Evolutionary conservation across 768 basidiomycete genomes (phyloP).

Genomic region (Trametes cingulata): DNA sequence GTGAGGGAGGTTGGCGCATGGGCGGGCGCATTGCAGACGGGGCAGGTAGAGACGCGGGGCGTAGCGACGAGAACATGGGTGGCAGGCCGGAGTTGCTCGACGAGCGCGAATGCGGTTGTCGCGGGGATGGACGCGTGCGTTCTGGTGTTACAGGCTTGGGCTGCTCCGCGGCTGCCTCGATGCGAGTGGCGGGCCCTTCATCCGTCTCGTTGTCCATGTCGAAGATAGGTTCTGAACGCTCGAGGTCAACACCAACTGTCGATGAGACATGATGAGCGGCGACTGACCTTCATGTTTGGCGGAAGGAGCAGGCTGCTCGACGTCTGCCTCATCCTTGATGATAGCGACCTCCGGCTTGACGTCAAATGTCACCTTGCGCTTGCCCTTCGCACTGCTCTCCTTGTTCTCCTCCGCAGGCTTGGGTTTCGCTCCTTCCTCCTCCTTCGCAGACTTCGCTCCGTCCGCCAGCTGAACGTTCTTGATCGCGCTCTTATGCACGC

Average conservation of each 20-base stretch:
- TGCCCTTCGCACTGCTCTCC: slow-evolving; percentile 42
- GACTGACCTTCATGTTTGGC: slow-evolving; percentile 45
- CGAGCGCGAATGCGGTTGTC: slow-evolving; percentile 28
- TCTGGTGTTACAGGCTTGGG: slow-evolving; percentile 17
- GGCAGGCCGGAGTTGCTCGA: slow-evolving; percentile 45
- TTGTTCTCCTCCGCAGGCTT: slow-evolving; percentile 11
- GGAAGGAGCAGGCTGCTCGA: slow-evolving; percentile 22
- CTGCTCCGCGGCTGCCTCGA: slow-evolving; percentile 23
- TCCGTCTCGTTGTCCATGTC: slow-evolving; percentile 60
- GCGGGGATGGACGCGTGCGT: slow-evolving; percentile 26
- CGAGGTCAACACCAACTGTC: slow-evolving; percentile 1
- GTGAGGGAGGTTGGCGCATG: slow-evolving; percentile 8
- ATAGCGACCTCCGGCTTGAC: slow-evolving; percentile 56
- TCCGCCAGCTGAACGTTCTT: slow-evolving; percentile 25
- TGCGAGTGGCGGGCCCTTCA: slow-evolving; percentile 33
- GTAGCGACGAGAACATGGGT: slow-evolving; percentile 57
- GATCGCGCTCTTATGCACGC: slow-evolving; percentile 27
- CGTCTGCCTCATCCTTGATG: slow-evolving; percentile 42
- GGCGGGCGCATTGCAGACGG: slow-evolving; percentile 55
- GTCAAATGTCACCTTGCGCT: slow-evolving; percentile 74
- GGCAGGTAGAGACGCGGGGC: slow-evolving; percentile 68
- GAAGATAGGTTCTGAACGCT: slow-evolving; percentile 62
- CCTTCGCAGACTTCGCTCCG: not conserved
- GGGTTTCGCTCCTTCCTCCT: not conserved
- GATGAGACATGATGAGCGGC: not conserved